Evolutionary conservation across 306 rosid species (phyloP), one percentile per base, ranked within the genome.

Genomic region (Ochetophila trinervis): DNA sequence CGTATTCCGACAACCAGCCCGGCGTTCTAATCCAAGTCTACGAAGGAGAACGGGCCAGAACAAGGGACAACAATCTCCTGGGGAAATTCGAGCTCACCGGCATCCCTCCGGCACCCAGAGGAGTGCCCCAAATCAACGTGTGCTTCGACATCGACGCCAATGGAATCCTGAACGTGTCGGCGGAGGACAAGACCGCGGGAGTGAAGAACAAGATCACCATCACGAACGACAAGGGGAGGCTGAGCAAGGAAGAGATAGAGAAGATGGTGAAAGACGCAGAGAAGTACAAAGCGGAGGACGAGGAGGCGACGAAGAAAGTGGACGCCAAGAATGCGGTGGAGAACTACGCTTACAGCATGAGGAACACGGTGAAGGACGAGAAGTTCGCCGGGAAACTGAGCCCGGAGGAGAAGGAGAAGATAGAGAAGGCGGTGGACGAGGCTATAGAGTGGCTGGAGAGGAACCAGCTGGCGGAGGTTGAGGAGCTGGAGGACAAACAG

Each of bases 151-250:
- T 91, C 0, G 96, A 91, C 11, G 96, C 97, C 0, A 91, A 91
- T 5, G 96, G 96, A 0, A 88, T 91, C 1, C 8, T 91, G 66
- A 88, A 91, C 16, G 96, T 91, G 2, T 65, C 84, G 0, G 96
- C 91, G 0, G 97, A 91, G 68, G 96, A 91, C 21, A 91, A 91
- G 44, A 91, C 97, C 0, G 94, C 96, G 0, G 97, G 96, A 6
- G 97, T 91, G 85, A 88, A 81, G 88, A 91, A 91, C 83, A 88
- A 78, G 75, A 91, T 88, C 1, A 91, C 94, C 0, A 91, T 88
- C 2, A 86, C 97, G 0, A 91, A 91, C 30, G 96, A 91, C 24
- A 91, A 91, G 45, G 94, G 96, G 3, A 80, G 94, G 63, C 35
- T 91, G 84, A 86, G 89, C 75, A 91, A 91, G 67, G 94, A 86